Evolutionary conservation across 2,329 filamentous ascomycete species (phyloP).

Genomic region (Epichloe amarillans): DNA sequence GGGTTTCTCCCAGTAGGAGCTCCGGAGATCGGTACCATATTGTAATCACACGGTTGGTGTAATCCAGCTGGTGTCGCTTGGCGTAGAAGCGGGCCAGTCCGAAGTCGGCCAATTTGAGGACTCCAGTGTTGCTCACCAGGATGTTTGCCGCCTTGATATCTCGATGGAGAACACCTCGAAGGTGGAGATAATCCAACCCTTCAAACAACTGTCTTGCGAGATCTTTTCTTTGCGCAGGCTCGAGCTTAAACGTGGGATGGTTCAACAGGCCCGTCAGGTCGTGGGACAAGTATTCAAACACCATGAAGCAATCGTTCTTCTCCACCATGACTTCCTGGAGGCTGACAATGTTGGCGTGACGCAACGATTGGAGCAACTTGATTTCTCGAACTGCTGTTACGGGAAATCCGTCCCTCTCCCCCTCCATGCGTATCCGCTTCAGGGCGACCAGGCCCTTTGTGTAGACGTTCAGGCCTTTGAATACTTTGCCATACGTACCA

Average conservation of each 20-base stretch:
- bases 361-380: slow-evolving; percentile 77
- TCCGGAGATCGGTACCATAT: slow-evolving; percentile 96
- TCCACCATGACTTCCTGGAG: slow-evolving; percentile 95
- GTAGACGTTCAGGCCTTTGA: slow-evolving; percentile 88
- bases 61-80: slow-evolving; percentile 82
- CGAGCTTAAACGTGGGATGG: slow-evolving; percentile 80
- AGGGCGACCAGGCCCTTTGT: slow-evolving; percentile 71
- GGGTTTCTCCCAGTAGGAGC: slow-evolving; percentile 77
- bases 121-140: slow-evolving; percentile 75
- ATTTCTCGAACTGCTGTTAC: slow-evolving; percentile 86
- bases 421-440: slow-evolving; percentile 89
- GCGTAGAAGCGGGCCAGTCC: slow-evolving; percentile 92
- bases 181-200: slow-evolving; percentile 85
- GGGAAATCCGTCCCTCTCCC: slow-evolving; percentile 74
- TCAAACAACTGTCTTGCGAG: slow-evolving; percentile 87
- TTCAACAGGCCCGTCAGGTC: slow-evolving; percentile 91
- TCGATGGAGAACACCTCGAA: slow-evolving; percentile 83
- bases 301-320: slow-evolving; percentile 98
- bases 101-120: slow-evolving; percentile 90
- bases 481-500: slow-evolving; percentile 91
- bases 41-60: slow-evolving; percentile 96
- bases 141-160: slow-evolving; percentile 99
- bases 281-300: slow-evolving; percentile 95
- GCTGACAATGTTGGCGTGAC: slow-evolving; percentile 70
- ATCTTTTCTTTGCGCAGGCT: slow-evolving; percentile 80